Evolutionary conservation across 495 filamentous ascomycete species (phyloP).

Genomic region (Penicillium cinerascens): DNA sequence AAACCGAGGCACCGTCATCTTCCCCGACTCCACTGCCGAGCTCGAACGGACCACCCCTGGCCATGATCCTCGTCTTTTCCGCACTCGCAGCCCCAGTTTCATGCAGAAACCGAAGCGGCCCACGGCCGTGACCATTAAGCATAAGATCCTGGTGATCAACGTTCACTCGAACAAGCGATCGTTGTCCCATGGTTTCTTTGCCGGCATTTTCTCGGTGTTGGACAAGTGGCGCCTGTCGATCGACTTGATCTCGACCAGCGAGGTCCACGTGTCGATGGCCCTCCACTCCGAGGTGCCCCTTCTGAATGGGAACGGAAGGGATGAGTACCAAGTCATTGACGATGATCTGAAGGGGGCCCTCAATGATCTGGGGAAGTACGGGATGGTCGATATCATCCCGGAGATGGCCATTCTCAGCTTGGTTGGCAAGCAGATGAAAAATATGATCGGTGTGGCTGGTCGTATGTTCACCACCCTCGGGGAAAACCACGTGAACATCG

Average conservation of each 20-base stretch:
- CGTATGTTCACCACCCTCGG: slow-evolving; percentile 87
- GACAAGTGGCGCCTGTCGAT: slow-evolving; percentile 77
- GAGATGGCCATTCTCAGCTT: slow-evolving; percentile 90
- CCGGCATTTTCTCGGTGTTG: slow-evolving; percentile 82
- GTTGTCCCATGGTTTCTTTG: slow-evolving; percentile 86
- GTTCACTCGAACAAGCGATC: slow-evolving; percentile 90
- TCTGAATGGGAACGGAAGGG: slow-evolving; percentile 52
- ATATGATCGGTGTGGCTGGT: slow-evolving; percentile 86
- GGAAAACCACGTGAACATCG: slow-evolving; percentile 84
- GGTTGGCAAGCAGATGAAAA: slow-evolving; percentile 92
- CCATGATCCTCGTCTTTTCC: slow-evolving; percentile 45
- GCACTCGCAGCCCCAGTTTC: slow-evolving; percentile 46
- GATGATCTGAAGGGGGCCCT: slow-evolving; percentile 63
- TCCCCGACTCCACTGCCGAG: slow-evolving; percentile 49
- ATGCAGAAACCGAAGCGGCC: slow-evolving; percentile 61
- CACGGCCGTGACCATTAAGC: slow-evolving; percentile 95
- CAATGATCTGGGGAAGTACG: slow-evolving; percentile 68
- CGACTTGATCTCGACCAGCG: slow-evolving; percentile 88
- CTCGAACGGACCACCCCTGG: slow-evolving; percentile 44
- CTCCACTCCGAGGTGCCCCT: slow-evolving; percentile 65
- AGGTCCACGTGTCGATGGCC: slow-evolving; percentile 95
- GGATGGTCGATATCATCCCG: slow-evolving; percentile 77
- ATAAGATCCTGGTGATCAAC: slow-evolving; percentile 87
- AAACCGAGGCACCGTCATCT: slow-evolving; percentile 82
- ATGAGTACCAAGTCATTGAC: slow-evolving; percentile 62